These are phyloP conservation scores for Cryptococcus depauperatus DNA, from an alignment of 1,284 basidiomycete species.

Conservation along the genomic window DNA sequence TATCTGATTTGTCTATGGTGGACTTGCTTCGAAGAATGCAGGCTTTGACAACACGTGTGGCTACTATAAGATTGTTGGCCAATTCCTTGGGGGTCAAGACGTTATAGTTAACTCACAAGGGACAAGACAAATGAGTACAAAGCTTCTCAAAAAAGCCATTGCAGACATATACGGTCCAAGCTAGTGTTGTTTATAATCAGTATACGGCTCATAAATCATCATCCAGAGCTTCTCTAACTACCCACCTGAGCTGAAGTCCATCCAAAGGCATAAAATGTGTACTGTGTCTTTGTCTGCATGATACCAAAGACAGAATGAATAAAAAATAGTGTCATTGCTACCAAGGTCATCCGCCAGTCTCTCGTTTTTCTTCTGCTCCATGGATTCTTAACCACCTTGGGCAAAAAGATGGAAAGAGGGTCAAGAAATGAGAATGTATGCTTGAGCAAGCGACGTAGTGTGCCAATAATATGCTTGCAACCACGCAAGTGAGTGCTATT, in stretches of 20 bases:
- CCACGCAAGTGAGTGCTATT: constrained; percentile 12
- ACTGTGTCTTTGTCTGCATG: constrained; percentile 60
- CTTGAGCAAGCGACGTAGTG: constrained; percentile 19
- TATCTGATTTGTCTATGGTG: too few relatives aligned
- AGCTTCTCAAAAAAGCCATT: constrained; percentile 54
- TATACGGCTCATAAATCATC: background rate
- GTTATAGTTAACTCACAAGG: constrained; percentile 47
- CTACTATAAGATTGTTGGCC: constrained; percentile 18
- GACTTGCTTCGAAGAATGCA: constrained; percentile 23
- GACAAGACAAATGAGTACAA: constrained; percentile 56
- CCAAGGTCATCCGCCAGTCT: constrained; percentile 62
- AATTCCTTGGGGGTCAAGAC: background rate
- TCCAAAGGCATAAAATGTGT: constrained; percentile 56
- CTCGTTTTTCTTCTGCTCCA: constrained; percentile 36
- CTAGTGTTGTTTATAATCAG: too few relatives aligned
- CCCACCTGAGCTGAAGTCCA: constrained; percentile 66
- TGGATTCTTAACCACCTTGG: constrained; percentile 47
- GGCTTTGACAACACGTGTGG: constrained; percentile 39
- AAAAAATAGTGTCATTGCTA: constrained; percentile 56
- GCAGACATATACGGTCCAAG: constrained; percentile 67
- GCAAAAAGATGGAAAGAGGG: constrained; percentile 60
- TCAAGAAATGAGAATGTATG: constrained; percentile 53
- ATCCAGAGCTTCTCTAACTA: constrained; percentile 4
- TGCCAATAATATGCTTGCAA: constrained; percentile 28
- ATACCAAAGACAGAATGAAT: constrained; percentile 55